Base-by-base conservation (phyloP, 148 eudicot genomes). In the Camellia japonica region DNA sequence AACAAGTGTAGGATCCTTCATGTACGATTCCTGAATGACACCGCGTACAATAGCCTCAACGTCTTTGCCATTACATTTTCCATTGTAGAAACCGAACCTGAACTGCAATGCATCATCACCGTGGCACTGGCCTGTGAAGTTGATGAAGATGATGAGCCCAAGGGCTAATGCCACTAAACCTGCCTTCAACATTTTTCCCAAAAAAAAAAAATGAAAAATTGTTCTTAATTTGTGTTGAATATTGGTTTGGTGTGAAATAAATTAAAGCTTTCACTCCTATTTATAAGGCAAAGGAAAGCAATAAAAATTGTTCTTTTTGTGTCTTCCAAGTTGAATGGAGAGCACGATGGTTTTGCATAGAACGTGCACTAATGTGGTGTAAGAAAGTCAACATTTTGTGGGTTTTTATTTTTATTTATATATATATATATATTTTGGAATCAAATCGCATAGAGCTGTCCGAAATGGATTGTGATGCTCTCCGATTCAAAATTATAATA, bases 11-110 rank as follows among this genome's bases (percentile, higher is more conserved):
- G 82, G 81, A 55, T 91, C 84, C 4, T 46, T 73, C 2, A 3
- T 0, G 63, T 71, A 73, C 71, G 66, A 55, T 0, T 51, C 38
- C 19, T 13, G 49, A 6, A 89, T 72, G 10, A 82, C 85, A 1
- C 70, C 61, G 8, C 75, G 70, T 3, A 89, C 85, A 42, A 91
- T 41, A 2, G 13, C 71, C 71, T 91, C 91, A 1, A 86, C 91
- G 20, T 91, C 81, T 11, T 43, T n/a, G 0, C 16, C 9, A 6
- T 70, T 68, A 77, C 92, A 91, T 61, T 81, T 86, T 13, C 88
- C 87, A 0, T 60, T 58, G 81, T 87, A 91, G 80, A 82, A 91
- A 0, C 88, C 92, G 38, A 30, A 30, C 38, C 38, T 30, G 6
- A 74, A 71, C 44, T 78, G 70, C 41, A 1, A 30, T 30, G 38